Evolutionary conservation across 2,329 filamentous ascomycete species (phyloP), one percentile per base, ranked within the genome.

Genomic region (Diaporthe sp.): DNA sequence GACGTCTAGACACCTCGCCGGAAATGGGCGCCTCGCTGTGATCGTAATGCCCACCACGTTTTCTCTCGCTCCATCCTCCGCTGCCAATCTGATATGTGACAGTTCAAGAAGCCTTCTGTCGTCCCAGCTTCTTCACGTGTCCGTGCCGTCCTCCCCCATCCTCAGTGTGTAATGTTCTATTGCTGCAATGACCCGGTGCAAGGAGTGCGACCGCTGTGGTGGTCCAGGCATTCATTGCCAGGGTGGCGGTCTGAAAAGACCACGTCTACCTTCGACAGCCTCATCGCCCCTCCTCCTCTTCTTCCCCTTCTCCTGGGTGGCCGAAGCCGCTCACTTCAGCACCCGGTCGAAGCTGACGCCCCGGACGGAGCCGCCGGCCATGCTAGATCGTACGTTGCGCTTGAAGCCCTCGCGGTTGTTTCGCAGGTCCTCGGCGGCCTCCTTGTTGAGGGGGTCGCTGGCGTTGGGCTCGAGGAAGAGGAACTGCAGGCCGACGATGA

Each of bases 391-490:
- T 53, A 98, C 97, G 82, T 98, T 98, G 77, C 95, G 90, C 89
- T 96, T 97, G 86, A 99, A 99, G 42, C 89, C 91, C 72, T 98
- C 97, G 51, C 95, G 88, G 84, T 97, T 98, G 65, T 89, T 89
- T 81, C 96, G 92, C 80, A 99, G 88, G 82, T 98, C 97, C 77
- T 98, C 95, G 5, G 97, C 97, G 0, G 97, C 97, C 82, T 98
- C 96, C 88, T 99, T 98, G 86, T 99, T 99, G 77, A 99, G 87
- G n/a, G 97, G 97, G 82, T 99, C 97, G 67, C 94, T 96, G 13
- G 97, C 95, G 82, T 99, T 99, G 25, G 97, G 97, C 84, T 99
- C 97, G 77, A 98, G 92, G 89, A 99, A 99, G 71, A 99, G 90
- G 83, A 98, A 98, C 93, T 96, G 95, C 83, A 99, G 86, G 57